Conservation (phyloP, 192 early-diverging fungal species). For the Linnemannia exigua region DNA sequence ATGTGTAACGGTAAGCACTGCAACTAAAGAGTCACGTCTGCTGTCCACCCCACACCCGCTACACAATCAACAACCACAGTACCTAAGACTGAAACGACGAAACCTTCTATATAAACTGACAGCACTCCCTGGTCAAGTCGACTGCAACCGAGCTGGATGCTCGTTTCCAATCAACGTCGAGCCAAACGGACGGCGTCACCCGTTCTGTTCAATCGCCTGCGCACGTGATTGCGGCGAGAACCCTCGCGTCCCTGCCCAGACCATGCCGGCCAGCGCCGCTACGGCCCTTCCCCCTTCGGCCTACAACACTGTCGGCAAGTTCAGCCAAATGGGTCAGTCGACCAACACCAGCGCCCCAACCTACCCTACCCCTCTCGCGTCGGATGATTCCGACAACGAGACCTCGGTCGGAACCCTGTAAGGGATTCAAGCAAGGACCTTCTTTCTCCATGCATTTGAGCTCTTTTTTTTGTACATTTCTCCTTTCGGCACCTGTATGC, state of each 20-base stretch:
- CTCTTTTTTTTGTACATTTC: too few species aligned
- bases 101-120: background rate
- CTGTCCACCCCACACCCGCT: background rate
- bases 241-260: background rate
- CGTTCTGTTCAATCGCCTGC: slow-evolving; percentile 26
- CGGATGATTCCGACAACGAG: background rate
- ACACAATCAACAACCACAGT: background rate
- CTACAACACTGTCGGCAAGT: background rate
- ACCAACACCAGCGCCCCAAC: background rate
- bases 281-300: background rate
- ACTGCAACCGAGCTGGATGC: slow-evolving; percentile 24
- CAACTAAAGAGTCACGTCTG: background rate
- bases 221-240: slow-evolving; percentile 41
- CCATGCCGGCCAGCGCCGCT: background rate
- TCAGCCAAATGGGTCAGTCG: background rate
- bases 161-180: slow-evolving; percentile 28
- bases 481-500: too few species aligned
- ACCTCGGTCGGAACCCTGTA: background rate
- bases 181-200: slow-evolving; percentile 19
- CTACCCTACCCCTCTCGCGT: background rate
- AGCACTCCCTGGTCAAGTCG: slow-evolving; percentile 23
- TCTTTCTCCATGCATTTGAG: background rate
- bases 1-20: slow-evolving; percentile 5
- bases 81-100: background rate
- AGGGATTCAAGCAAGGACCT: background rate